These are phyloP conservation scores for Diaporthe vexans DNA, from an alignment of 2,329 filamentous ascomycete genomes.

Conservation along the genomic window DNA sequence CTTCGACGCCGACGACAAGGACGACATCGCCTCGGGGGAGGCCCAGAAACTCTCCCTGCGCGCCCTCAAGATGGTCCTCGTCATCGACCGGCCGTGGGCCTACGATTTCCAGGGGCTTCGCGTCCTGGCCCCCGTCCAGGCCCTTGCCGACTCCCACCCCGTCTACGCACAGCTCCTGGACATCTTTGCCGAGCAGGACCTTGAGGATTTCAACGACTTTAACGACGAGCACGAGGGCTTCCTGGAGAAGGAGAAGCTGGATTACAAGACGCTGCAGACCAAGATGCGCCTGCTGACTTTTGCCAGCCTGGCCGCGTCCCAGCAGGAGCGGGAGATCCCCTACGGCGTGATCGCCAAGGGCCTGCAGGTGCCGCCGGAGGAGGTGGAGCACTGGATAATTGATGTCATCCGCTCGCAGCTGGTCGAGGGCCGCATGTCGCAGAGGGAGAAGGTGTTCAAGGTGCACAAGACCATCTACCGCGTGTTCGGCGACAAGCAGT, in stretches of 20 bases:
- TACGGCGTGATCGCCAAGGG: conserved; percentile 88
- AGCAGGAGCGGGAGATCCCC: conserved; percentile 87
- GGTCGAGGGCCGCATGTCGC: conserved; percentile 95
- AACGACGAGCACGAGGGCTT: conserved; percentile 90
- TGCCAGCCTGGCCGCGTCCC: conserved; percentile 88
- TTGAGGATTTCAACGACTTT: conserved; percentile 97
- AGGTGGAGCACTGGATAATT: conserved; percentile 99
- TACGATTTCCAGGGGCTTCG: conserved; percentile 87
- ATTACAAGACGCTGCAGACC: conserved; percentile 82
- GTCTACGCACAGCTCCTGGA: conserved; percentile 93
- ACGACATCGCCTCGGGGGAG: conserved; percentile 70
- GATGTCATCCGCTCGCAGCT: conserved; percentile 96
- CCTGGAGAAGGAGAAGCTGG: conserved; percentile 80
- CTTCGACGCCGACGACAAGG: conserved; percentile 69
- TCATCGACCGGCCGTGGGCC: conserved; percentile 61
- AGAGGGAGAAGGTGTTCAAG: conserved; percentile 92
- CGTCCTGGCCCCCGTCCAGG: conserved; percentile 85
- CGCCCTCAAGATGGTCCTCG: conserved; percentile 67
- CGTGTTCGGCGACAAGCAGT: conserved; percentile 98
- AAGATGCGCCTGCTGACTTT: conserved; percentile 98
- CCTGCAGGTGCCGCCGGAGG: conserved; percentile 83
- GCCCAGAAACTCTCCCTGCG: conserved; percentile 72
- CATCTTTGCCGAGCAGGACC: conserved; percentile 92
- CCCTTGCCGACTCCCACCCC: conserved; percentile 86
- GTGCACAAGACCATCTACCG: conserved; percentile 97